Conservation (phyloP, 169 alveolate species). For the Cryptosporidium ubiquitum region DNA sequence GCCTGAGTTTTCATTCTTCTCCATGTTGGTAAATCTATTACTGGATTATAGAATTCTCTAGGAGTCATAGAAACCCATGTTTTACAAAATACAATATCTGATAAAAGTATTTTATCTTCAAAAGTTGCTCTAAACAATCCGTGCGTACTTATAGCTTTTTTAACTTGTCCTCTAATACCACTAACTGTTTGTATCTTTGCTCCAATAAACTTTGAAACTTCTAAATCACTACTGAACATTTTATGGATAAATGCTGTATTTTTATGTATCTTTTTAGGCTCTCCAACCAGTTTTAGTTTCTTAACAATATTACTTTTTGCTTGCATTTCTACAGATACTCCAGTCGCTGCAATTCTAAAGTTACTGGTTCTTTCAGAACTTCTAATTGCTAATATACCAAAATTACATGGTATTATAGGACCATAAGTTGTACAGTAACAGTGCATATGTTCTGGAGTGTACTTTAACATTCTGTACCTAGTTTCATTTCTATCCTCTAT, state of each 20-base stretch:
- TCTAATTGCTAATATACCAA: conserved; percentile 88
- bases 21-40: conserved; percentile 81
- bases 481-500: conserved; percentile 94
- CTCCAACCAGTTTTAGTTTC: conserved; percentile 96
- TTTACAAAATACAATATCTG: conserved; percentile 96
- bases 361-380: conserved; percentile 85
- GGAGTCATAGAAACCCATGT: conserved; percentile 87
- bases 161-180: conserved; percentile 98
- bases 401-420: conserved; percentile 94
- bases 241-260: conserved; percentile 97
- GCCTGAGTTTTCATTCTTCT: conserved; percentile 79
- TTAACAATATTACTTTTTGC: conserved; percentile 88
- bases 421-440: conserved; percentile 96
- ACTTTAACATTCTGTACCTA: conserved; percentile 84
- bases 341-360: conserved; percentile 96
- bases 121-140: conserved; percentile 98
- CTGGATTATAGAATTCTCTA: conserved; percentile 79
- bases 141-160: conserved; percentile 92
- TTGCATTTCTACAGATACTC: conserved; percentile 92
- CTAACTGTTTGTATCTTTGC: conserved; percentile 97
- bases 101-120: conserved; percentile 96
- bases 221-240: conserved; percentile 98
- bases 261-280: conserved; percentile 96
- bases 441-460: conserved; percentile 98
- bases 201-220: conserved; percentile 96